These are phyloP conservation scores for Balakata baccata DNA, from an alignment of 345 rosid species.

Conservation along the genomic window DNA sequence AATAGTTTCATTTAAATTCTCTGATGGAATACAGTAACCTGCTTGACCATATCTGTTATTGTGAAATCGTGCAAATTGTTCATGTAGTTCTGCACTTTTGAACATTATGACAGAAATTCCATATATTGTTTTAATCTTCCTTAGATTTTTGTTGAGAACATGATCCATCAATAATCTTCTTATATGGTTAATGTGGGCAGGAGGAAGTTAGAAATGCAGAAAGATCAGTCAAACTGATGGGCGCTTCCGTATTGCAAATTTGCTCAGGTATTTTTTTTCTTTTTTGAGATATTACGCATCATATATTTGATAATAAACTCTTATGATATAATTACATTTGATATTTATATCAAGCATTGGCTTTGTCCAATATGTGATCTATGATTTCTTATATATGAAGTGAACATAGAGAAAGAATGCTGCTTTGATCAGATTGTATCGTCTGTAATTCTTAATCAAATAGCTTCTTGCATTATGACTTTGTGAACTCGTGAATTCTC, in stretches of 20 bases:
- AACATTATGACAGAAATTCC: neutral
- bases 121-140: neutral
- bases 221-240: slow-evolving; percentile 68
- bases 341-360: neutral
- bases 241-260: slow-evolving; percentile 60
- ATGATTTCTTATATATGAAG: neutral
- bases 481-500: neutral
- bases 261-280: slow-evolving; percentile 43
- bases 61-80: neutral
- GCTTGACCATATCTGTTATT: neutral
- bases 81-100: neutral
- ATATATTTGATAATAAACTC: slow-evolving; percentile 2
- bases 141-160: neutral
- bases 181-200: slow-evolving; percentile 3
- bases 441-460: neutral
- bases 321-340: neutral
- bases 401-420: neutral
- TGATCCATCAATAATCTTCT: neutral
- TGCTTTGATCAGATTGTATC: neutral
- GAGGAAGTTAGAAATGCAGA: slow-evolving; percentile 29
- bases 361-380: neutral
- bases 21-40: neutral
- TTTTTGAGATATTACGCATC: slow-evolving; percentile 3
- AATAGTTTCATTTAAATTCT: neutral
- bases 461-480: neutral